phyloP scores from a whole-genome alignment of 2,329 filamentous ascomycete genomes.

The Fonsecaea pugnacius region DNA sequence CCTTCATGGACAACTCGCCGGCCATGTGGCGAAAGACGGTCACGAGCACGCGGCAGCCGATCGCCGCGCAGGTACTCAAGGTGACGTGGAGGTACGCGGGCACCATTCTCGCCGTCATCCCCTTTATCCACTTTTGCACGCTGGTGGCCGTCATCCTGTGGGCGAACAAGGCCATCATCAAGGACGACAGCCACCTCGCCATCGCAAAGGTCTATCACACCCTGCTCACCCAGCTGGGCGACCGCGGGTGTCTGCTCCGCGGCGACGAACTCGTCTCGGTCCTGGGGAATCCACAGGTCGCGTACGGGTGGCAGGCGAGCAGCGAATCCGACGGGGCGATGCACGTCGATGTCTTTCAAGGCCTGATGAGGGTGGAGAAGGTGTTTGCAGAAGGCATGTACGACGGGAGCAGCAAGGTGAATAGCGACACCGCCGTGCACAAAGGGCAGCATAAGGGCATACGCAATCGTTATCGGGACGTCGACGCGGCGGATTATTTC shows the following conservation, averaged over 20 bases:
- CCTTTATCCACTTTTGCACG: slow-evolving; percentile 33
- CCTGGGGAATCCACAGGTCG: slow-evolving; percentile 29
- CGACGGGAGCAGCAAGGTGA: slow-evolving; percentile 16
- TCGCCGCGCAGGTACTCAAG: slow-evolving; percentile 84
- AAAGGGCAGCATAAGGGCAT: not conserved
- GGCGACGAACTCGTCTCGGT: slow-evolving; percentile 31
- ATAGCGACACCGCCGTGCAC: not conserved
- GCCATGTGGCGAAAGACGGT: slow-evolving; percentile 53
- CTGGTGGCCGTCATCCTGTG: slow-evolving; percentile 32
- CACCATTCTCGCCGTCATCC: slow-evolving; percentile 30
- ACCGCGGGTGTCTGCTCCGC: slow-evolving; percentile 33
- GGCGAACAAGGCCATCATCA: slow-evolving; percentile 37
- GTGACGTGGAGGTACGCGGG: slow-evolving; percentile 56
- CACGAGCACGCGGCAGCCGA: slow-evolving; percentile 86
- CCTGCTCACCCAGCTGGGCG: slow-evolving; percentile 26
- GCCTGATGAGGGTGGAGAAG: slow-evolving; percentile 2
- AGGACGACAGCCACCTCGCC: slow-evolving; percentile 35
- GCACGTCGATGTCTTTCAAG: slow-evolving; percentile 33
- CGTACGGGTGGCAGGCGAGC: slow-evolving; percentile 29
- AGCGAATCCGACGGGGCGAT: slow-evolving; percentile 19
- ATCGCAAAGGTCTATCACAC: slow-evolving; percentile 33
- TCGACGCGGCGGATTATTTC: slow-evolving; percentile 28
- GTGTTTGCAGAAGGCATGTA: slow-evolving; percentile 30
- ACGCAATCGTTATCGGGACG: slow-evolving; percentile 28
- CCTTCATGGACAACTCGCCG: slow-evolving; percentile 26